Evolutionary conservation across 495 filamentous ascomycete genomes (phyloP), one percentile per base, ranked within the genome.

Genomic region (Viridothelium virens): DNA sequence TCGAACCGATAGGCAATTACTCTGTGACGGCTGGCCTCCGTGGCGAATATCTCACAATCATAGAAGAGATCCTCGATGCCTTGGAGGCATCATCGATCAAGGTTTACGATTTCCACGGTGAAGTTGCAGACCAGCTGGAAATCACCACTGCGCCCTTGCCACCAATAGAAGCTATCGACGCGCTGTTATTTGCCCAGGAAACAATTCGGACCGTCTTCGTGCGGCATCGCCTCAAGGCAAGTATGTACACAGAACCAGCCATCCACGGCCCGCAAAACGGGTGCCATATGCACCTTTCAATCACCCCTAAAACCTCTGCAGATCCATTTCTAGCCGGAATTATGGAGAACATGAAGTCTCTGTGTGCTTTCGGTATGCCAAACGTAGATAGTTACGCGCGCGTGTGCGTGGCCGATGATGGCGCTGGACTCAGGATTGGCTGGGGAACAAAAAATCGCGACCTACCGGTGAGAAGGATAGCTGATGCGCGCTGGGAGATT

Each of bases 401-500:
- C 48, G 18, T 25, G 7, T n/a, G n/a, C n/a, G 25, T 25, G 1
- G 18, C 1, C 9, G 18, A 53, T 5, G 48, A 53, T 53, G 48
- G 12, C 5, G 39, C 25, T 33, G 62, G 62, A 9, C 14, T 4
- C 1, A 46, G 12, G 6, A 31, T 64, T 31, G 34, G 62, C 3
- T 64, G 34, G 34, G 39, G 62, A 18, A 64, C 39, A 41, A 41
- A 46, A 34, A 64, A 64, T 36, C 5, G 62, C 6, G 62, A 64
- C 46, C 33, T 64, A 12, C 62, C 62, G 12, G 34, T 64, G 14
- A 34, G 62, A 9, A 64, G 46, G 62, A 31, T 64, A 14, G 25
- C 14, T 18, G 36, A 64, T 4, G 25, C 44, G 6, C 34, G 25
- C 12, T 64, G 62, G 62, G 62, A 64, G 25, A n/a, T 38, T 4